A percentile compares a stretch with the other conserved stretches of the same genome.
phyloP scores from a whole-genome alignment of 805 yeast species.

The Zygoascus biomembranicola region DNA sequence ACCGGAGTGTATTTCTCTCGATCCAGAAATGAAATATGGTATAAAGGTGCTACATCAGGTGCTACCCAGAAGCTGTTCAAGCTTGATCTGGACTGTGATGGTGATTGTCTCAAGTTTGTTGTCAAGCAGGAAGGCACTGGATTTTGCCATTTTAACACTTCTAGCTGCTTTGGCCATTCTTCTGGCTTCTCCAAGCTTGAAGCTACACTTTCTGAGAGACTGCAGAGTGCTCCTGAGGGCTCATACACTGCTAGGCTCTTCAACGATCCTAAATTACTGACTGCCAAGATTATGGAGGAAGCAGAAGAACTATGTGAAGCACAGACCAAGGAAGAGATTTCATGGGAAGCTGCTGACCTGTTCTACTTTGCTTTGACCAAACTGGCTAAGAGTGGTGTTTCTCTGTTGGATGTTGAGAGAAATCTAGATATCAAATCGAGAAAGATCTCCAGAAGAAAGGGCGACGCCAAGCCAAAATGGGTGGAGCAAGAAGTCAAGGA shows the following conservation, averaged over 20 bases:
- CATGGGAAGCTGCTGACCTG: slow-evolving; percentile 98
- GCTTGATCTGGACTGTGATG: slow-evolving; percentile 80
- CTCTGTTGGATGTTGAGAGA: slow-evolving; percentile 70
- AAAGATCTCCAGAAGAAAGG: slow-evolving; percentile 87
- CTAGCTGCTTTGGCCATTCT: slow-evolving; percentile 73
- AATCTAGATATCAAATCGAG: slow-evolving; percentile 75
- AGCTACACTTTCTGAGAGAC: slow-evolving; percentile 53
- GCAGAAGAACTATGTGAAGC: slow-evolving; percentile 95
- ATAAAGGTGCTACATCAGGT: slow-evolving; percentile 94
- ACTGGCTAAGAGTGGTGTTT: slow-evolving; percentile 66
- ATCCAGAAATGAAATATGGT: slow-evolving; percentile 75
- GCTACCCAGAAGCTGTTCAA: slow-evolving; percentile 72
- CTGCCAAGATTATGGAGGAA: slow-evolving; percentile 86
- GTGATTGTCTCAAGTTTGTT: slow-evolving; percentile 78
- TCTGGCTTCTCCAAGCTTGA: slow-evolving; percentile 65
- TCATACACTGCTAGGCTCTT: slow-evolving; percentile 91
- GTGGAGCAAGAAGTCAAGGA: slow-evolving; percentile 17
- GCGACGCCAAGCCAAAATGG: slow-evolving; percentile 89
- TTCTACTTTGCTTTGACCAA: slow-evolving; percentile 59
- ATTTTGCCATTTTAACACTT: slow-evolving; percentile 80
- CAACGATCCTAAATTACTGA: slow-evolving; percentile 62
- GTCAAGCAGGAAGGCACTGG: slow-evolving; percentile 84
- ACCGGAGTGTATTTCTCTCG: slow-evolving; percentile 94
- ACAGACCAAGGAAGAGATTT: slow-evolving; percentile 51
- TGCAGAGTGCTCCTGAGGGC: slow-evolving; percentile 70